Conservation (phyloP, 2,329 filamentous ascomycete species). For the Colletotrichum orchidophilum region DNA sequence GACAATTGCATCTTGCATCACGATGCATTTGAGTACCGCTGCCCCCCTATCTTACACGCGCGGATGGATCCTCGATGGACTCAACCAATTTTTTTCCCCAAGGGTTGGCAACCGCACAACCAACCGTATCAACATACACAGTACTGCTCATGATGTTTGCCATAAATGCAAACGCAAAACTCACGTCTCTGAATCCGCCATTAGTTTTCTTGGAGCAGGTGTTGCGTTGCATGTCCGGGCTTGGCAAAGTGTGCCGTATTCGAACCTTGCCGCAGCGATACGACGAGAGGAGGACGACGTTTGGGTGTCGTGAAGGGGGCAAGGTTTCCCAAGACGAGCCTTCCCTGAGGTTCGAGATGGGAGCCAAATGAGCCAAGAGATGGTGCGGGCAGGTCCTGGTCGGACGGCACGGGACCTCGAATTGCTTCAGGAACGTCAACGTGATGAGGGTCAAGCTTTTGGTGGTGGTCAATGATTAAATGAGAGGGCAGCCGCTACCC, state of each 20-base stretch:
- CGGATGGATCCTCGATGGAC: neutral
- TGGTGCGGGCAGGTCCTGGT: slow-evolving; percentile 13
- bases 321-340: slow-evolving; percentile 18
- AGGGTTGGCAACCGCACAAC: neutral
- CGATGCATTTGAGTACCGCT: slow-evolving; percentile 4
- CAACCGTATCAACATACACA: neutral
- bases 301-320: neutral
- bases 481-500: slow-evolving; percentile 8
- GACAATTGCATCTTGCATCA: slow-evolving; percentile 9
- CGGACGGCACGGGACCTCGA: slow-evolving; percentile 2
- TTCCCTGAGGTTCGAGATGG: slow-evolving; percentile 21
- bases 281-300: slow-evolving; percentile 1
- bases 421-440: slow-evolving; percentile 26
- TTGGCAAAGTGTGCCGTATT: slow-evolving; percentile 15
- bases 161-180: neutral
- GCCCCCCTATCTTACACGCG: neutral
- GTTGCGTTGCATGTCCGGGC: neutral
- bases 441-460: slow-evolving; percentile 13
- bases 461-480: neutral
- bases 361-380: slow-evolving; percentile 8
- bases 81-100: no score
- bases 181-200: slow-evolving; percentile 6
- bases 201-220: neutral
- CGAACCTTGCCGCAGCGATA: slow-evolving; percentile 10
- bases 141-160: neutral